Base-by-base conservation (phyloP, 768 basidiomycete genomes). In the Mycena belliarum region DNA sequence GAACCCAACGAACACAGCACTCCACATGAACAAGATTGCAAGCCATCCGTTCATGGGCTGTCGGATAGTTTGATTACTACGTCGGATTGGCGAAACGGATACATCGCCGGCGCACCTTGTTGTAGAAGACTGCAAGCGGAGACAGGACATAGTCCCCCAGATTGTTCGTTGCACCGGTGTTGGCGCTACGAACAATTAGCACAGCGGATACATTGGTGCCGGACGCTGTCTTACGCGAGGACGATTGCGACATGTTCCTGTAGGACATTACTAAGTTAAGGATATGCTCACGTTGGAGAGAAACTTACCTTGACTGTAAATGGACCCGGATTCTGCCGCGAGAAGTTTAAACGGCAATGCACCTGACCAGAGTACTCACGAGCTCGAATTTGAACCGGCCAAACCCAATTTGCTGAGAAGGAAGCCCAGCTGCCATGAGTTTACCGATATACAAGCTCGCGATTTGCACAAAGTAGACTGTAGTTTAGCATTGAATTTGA, bases 1-100 rank as follows among this genome's bases (percentile, higher is more conserved):
- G 42, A 68, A 68, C 1, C 65, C 65, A 25, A 64, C 26, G 38
- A 68, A 58, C 10, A 68, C 64, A 21, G 61, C 65, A 25, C 57
- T 55, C 58, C 65, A 68, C 67, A 68, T 68, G 51, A 68, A 68
- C 37, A 68, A 28, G 18, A 68, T 60, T 0, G 65, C 67, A 12
- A 68, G 59, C 67, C 67, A 68, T 24, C 67, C 67, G 38, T 68
- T 68, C 67, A 68, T 68, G 6, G 67, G 61, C 56, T 54, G 29
- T 20, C 23, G 14, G 15, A 14, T 10, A 14, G n/a, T 21, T 49
- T 11, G 7, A 23, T 6, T 32, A 32, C 12, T 9, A 26, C 15
- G 21, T 28, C 28, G 42, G 20, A 18, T 43, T 40, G 18, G 11
- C 14, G 25, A 26, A 18, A 43, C 29, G 29, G 7, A 32, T 6